Evolutionary conservation across 331 rosid genomes (phyloP).

Genomic region (Ulmus americana): DNA sequence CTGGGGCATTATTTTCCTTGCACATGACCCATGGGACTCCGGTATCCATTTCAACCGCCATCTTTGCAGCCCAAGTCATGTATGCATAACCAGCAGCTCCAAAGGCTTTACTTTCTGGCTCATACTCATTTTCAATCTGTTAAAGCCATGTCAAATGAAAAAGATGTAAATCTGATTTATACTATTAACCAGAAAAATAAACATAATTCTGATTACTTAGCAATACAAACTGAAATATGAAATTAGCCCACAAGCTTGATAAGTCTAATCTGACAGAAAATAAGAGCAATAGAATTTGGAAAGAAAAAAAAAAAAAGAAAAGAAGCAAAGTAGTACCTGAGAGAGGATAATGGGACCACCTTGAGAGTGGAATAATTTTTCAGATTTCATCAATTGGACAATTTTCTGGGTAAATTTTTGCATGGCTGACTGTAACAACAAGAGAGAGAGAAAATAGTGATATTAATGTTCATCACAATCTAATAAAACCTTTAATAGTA

Average conservation of each 20-base stretch:
- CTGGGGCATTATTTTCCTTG: constrained; percentile 41
- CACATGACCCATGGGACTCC: constrained; percentile 55
- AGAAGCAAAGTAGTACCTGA: constrained; percentile 26
- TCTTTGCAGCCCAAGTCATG: constrained; percentile 48
- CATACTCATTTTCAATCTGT: constrained; percentile 48
- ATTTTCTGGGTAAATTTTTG: constrained; percentile 36
- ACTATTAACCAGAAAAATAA: neutral
- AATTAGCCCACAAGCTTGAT: neutral
- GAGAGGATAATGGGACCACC: constrained; percentile 56
- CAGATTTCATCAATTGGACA: constrained; percentile 48
- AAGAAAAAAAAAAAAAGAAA: neutral
- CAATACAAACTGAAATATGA: neutral
- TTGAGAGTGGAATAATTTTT: constrained; percentile 40
- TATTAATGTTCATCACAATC: neutral
- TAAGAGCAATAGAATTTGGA: neutral
- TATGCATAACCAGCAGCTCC: constrained; percentile 35
- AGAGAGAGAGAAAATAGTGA: neutral
- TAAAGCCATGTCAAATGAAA: neutral
- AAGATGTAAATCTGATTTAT: neutral
- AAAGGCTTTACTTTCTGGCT: constrained; percentile 24
- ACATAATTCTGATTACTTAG: neutral
- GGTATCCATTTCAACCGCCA: constrained; percentile 38
- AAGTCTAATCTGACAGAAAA: constrained; percentile 1
- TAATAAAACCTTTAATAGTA: neutral
- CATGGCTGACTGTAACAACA: constrained; percentile 39